A percentile compares a stretch with the other conserved stretches of the same genome.
Evolutionary conservation across 176 grass and related monocot genomes (phyloP).

Genomic region (Paspalum vaginatum): DNA sequence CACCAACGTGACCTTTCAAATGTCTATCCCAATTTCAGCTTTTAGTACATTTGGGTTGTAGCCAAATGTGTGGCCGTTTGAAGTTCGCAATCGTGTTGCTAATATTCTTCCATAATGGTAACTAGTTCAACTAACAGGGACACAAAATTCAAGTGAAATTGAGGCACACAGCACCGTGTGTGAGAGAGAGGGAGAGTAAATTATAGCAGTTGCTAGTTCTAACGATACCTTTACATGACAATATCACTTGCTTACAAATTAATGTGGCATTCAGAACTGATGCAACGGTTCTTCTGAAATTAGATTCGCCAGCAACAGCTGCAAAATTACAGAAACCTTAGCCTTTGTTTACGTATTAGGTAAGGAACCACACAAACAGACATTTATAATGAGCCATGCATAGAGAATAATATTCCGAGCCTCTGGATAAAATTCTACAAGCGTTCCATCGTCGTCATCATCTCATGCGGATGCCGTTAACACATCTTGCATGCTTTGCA

Average conservation of each 20-base stretch:
- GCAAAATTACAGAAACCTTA: conserved; percentile 30
- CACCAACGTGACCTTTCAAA: too few relatives aligned
- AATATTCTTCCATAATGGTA: too few relatives aligned
- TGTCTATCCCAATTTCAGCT: too few relatives aligned
- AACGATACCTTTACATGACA: background rate
- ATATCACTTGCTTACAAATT: background rate
- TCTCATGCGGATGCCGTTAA: conserved; percentile 27
- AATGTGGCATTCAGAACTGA: background rate
- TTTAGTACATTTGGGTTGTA: too few relatives aligned
- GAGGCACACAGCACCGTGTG: too few relatives aligned
- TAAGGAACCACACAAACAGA: conserved; percentile 16
- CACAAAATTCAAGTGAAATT: too few relatives aligned
- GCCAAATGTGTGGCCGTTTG: too few relatives aligned
- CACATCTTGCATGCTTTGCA: conserved; percentile 19
- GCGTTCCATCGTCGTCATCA: conserved; percentile 32
- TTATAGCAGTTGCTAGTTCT: background rate
- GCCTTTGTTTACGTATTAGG: conserved; percentile 9
- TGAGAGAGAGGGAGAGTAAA: too few relatives aligned
- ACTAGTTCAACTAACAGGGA: too few relatives aligned
- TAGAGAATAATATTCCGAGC: conserved; percentile 23
- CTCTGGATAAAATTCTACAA: conserved; percentile 25
- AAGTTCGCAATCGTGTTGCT: too few relatives aligned
- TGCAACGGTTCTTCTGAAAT: background rate
- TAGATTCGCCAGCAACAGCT: background rate
- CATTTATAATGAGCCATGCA: background rate